Base-by-base conservation (phyloP, 2,329 filamentous ascomycete species). In the Dactylellina sp. region DNA sequence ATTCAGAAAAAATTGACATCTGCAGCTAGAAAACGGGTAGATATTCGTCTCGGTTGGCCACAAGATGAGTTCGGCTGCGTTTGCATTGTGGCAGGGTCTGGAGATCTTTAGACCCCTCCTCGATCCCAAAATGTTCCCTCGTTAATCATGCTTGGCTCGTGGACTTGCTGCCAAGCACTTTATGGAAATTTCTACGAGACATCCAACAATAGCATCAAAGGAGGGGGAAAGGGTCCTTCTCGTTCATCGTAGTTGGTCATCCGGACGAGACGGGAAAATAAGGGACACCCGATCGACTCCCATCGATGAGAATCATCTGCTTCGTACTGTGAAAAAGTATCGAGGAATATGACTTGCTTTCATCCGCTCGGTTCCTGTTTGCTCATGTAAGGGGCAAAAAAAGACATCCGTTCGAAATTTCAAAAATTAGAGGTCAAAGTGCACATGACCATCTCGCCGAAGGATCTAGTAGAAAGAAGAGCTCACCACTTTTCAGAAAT, bases 361-460 rank as follows among this genome's bases (percentile, higher is more conserved):
- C 56, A 47, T 64, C 61, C 70, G 61, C 40, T 62, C 55, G 49
- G 55, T 66, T 74, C 61, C 70, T 25, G 70, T 66, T 74, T 74
- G 55, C 70, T 74, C 70, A 74, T 74, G 70, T 66, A 74, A 74
- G 70, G 70, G 70, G 70, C 70, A 62, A 74, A 74, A 56, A 74
- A 74, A 56, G 39, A 52, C 40, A 56, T 37, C 20, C 40, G 39
- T 70, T 61, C 64, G 56, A 61, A 66, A 66, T 24, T 40, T 18
- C 18, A 40, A 55, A 46, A 50, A 42, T 64, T 46, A 39, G 25
- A 61, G 25, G 50, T 47, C 25, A 22, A 60, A 61, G 47, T 35
- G 55, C 70, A 62, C 70, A 66, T 74, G 70, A 66, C 62, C 37
- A 37, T 65, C 50, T 59, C 20, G 20, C 44, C 18, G 40, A 66